A percentile compares a stretch with the other conserved stretches of the same genome.
Evolutionary conservation across 345 rosid genomes (phyloP).

Genomic region (Barbarea vulgaris): DNA sequence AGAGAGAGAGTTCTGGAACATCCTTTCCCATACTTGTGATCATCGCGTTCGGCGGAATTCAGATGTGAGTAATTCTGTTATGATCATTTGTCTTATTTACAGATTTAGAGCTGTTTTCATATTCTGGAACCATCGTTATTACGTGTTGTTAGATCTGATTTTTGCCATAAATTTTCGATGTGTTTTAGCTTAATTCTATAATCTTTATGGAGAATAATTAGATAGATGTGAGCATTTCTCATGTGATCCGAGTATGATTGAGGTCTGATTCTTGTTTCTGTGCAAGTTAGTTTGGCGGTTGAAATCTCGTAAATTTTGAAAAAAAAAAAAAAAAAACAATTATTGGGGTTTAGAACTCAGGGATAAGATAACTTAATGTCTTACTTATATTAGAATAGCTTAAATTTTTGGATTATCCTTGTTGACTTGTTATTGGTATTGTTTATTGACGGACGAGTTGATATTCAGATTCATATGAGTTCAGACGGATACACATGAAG

Average conservation of each 20-base stretch:
- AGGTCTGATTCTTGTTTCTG: background rate
- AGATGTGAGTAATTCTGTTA: constrained; percentile 18
- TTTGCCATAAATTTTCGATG: background rate
- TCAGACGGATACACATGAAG: background rate
- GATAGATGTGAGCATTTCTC: background rate
- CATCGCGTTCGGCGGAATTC: background rate
- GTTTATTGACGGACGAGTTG: background rate
- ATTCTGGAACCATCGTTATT: background rate
- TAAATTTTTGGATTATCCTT: background rate
- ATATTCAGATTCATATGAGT: background rate
- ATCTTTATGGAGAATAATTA: background rate
- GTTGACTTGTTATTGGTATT: background rate
- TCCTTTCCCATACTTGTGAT: background rate
- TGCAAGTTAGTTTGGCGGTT: background rate
- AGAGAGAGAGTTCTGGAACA: constrained; percentile 15
- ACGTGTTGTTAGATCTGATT: constrained; percentile 21
- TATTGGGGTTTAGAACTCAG: background rate
- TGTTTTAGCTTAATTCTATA: constrained; percentile 5
- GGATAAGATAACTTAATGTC: background rate
- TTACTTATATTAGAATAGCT: background rate
- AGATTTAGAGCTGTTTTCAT: background rate
- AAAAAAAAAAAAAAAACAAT: too few species aligned
- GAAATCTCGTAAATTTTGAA: background rate
- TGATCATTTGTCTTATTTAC: background rate
- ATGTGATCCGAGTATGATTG: background rate